Base-by-base conservation (phyloP, 1,284 basidiomycete genomes). In the Austroboletus niveus region DNA sequence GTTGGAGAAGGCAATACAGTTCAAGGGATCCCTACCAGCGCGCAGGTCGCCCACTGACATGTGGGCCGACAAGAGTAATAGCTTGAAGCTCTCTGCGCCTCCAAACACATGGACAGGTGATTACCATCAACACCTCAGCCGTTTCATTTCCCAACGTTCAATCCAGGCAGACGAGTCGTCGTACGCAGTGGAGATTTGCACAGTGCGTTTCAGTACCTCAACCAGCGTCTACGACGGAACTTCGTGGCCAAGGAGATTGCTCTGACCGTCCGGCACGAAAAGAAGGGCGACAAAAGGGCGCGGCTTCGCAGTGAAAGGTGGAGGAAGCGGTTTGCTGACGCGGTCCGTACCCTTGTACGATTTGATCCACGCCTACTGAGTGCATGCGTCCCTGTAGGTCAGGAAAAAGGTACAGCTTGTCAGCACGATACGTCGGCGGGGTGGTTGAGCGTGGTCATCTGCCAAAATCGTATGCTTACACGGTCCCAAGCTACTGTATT, bases 251-350 rank as follows among this genome's bases (percentile, higher is more conserved):
- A 60, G 34, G 82, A 85, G 56, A 68, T 83, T 34, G 71, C 74
- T 45, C 58, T 73, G 57, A 66, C 74, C 45, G 73, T 77, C 55
- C 74, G 89, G 58, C 88, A 91, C 63, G 88, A 89, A 47, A 69
- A 72, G 58, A 70, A 64, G 44, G 69, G 70, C 4, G 68, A 70
- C 49, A 70, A 68, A 45, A 59, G 70, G 48, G 59, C 62, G 27
- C 68, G 69, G 22, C 59, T 72, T 46, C 63, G 59, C 10, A 72
- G 68, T 43, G 60, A 70, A 50, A 66, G 70, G 48, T 72, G 70
- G 70, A 65, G 66, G 56, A 72, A 58, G 48, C 65, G 60, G 44
- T 73, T 71, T 46, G 67, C 71, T 36, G 61, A 72, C 17, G 68
- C 69, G 60, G 72, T 51, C 62, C 47, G 66, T 57, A 49, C 51